Conservation (phyloP, 2,329 filamentous ascomycete species). For the Davidsoniella australis region DNA sequence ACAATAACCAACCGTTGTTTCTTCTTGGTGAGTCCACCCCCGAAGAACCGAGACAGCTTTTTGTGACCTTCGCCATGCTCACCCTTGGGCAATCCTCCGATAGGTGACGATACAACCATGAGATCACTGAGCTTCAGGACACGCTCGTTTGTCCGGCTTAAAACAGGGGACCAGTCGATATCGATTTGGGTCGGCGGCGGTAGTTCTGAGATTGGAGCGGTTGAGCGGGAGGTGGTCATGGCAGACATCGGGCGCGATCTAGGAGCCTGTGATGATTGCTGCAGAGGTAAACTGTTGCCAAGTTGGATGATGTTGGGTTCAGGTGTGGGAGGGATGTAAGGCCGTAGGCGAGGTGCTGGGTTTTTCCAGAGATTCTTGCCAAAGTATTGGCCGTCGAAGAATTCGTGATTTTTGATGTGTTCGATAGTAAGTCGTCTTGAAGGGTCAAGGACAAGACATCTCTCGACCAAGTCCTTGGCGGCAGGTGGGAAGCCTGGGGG, state of each 20-base stretch:
- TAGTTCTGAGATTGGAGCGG: slow-evolving; percentile 80
- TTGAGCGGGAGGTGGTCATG: slow-evolving; percentile 32
- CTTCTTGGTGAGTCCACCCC: slow-evolving; percentile 80
- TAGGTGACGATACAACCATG: slow-evolving; percentile 62
- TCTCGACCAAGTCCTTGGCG: slow-evolving; percentile 77
- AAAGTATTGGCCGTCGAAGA: slow-evolving; percentile 78
- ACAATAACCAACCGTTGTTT: slow-evolving; percentile 86
- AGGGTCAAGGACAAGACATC: slow-evolving; percentile 79
- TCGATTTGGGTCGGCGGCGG: slow-evolving; percentile 93
- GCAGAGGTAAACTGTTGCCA: slow-evolving; percentile 2
- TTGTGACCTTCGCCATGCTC: slow-evolving; percentile 49
- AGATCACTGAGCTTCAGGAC: slow-evolving; percentile 90
- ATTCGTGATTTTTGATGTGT: slow-evolving; percentile 90
- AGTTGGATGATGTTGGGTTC: slow-evolving; percentile 61
- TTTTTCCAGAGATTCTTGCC: slow-evolving; percentile 75
- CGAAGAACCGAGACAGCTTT: slow-evolving; percentile 88
- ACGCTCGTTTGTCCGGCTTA: slow-evolving; percentile 79
- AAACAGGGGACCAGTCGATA: slow-evolving; percentile 94
- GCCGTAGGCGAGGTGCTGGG: slow-evolving; percentile 72
- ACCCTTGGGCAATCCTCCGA: slow-evolving; percentile 55
- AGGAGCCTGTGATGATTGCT: background rate
- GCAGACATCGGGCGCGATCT: slow-evolving; percentile 2
- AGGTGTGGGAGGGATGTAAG: slow-evolving; percentile 61
- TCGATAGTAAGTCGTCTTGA: slow-evolving; percentile 72
- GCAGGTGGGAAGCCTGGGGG: slow-evolving; percentile 72